Base-by-base conservation (phyloP, 805 yeast genomes). In the Pichia nanzhaoensis region DNA sequence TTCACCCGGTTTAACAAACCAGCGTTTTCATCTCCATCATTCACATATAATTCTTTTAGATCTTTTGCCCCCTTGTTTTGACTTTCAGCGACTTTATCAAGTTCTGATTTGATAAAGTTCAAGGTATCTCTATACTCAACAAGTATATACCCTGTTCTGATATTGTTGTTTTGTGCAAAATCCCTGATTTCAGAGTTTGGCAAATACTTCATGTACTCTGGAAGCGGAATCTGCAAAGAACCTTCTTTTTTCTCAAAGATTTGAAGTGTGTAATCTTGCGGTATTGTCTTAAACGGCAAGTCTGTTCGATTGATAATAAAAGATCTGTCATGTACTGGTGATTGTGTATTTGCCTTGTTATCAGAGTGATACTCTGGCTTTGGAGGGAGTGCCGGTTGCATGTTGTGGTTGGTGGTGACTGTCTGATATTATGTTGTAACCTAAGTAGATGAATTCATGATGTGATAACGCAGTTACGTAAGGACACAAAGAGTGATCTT, bases 31-130 rank as follows among this genome's bases (percentile, higher is more conserved):
- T 39, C n/a, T 1, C 33, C 16, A 13, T 30, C 12, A 10, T 13
- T 13, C 5, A 16, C 12, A 14, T 66, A 45, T 14, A 46, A 39
- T 1, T 39, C 39, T 38, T 64, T 59, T 14, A 64, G 42, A 17
- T 47, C 46, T 34, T 61, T 57, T 1, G 77, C 68, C 32, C 60
- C 67, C 9, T 50, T 54, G 10, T 69, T 60, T 31, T 76, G 61
- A 18, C 57, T 57, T 39, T 71, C 72, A 19, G 73, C 55, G 28
- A 63, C 66, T 36, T 59, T 58, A 28, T 71, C 22, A 4, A 57
- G 38, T 10, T 52, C 52, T 1, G 30, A 27, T 3, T 47, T 37
- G 2, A 59, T 32, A 3, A 34, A 39, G 5, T 35, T 44, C 32
- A 55, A 53, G 4, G 48, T 45, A 6, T 56, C 48, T 4, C 36